These are phyloP conservation scores for Chamaecyparis obtusa DNA, from an alignment of 75 land plant genomes.

Conservation along the genomic window DNA sequence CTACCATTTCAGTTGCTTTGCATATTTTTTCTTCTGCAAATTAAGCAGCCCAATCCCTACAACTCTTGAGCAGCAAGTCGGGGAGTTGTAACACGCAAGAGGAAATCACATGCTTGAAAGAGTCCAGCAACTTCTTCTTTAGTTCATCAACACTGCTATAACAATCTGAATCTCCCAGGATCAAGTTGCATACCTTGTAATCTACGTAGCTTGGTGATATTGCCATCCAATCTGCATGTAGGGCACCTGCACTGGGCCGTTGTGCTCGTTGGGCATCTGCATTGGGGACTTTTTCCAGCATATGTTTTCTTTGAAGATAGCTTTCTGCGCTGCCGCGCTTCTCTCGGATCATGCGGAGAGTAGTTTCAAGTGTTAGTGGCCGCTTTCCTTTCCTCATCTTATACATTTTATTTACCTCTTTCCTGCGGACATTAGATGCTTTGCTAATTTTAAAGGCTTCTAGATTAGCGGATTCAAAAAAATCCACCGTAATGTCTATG, in stretches of 20 bases:
- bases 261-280: too few relatives aligned
- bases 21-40: too few relatives aligned
- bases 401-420: too few relatives aligned
- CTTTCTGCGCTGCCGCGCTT: not conserved
- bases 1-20: too few relatives aligned
- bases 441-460: too few relatives aligned
- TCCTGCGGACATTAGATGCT: not conserved
- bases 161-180: not conserved
- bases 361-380: not conserved
- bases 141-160: not conserved
- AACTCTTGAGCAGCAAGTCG: too few relatives aligned
- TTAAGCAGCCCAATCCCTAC: too few relatives aligned
- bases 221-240: fast-evolving
- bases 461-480: too few relatives aligned
- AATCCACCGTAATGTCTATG: too few relatives aligned
- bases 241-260: not conserved
- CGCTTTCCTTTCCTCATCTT: too few relatives aligned
- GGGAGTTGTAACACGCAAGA: too few relatives aligned
- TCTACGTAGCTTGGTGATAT: not conserved
- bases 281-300: not conserved
- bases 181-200: not conserved
- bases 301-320: too few relatives aligned
- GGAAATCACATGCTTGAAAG: not conserved
- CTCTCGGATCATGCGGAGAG: not conserved
- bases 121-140: not conserved